Evolutionary conservation across 2,329 filamentous ascomycete species (phyloP), one percentile per base, ranked within the genome.

Genomic region (Metarhizium sp.): DNA sequence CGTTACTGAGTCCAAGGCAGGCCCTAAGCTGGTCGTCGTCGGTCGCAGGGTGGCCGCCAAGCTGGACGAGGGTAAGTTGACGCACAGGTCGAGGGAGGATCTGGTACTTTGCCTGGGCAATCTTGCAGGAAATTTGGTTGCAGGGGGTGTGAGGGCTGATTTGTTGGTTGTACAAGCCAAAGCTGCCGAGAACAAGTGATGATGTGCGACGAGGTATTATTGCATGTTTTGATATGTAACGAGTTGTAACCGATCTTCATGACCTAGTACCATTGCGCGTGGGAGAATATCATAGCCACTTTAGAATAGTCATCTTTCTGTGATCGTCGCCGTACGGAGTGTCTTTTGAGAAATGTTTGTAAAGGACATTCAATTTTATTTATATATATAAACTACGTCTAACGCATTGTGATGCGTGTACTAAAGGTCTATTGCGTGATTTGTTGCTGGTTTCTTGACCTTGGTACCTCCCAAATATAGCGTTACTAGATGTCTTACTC

Each of bases 131-230:
- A 57, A 59, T 30, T 59, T 66, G 32, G 57, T 64, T 14, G 61
- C 62, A 7, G 61, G 56, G 8, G 60, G 61, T 18, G 58, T 62
- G 13, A 56, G 55, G 18, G 60, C 64, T 1, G 64, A 66, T 46
- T 14, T 66, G 52, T 55, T 66, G 51, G 63, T 66, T 25, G 63
- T 66, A 14, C 63, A 66, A 54, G 58, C 62, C 50, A 81, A 62
- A 60, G 46, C 34, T 20, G 2, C 14, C 2, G 36, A 29, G 6
- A 38, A 55, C 4, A 16, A 11, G 8, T 29, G 10, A 48, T 30
- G 8, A 8, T 48, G 6, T 7, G 32, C 10, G 32, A 34, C 43
- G 18, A 25, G 43, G n/a, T 48, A 14, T 4, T 20, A 30, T 29
- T 48, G 40, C 32, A 30, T 56, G 43, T 43, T 13, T 42, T 30